A percentile compares a stretch with the other conserved stretches of the same genome.
Conservation (phyloP, 495 filamentous ascomycete species). For the Daldinia bambusicola region DNA sequence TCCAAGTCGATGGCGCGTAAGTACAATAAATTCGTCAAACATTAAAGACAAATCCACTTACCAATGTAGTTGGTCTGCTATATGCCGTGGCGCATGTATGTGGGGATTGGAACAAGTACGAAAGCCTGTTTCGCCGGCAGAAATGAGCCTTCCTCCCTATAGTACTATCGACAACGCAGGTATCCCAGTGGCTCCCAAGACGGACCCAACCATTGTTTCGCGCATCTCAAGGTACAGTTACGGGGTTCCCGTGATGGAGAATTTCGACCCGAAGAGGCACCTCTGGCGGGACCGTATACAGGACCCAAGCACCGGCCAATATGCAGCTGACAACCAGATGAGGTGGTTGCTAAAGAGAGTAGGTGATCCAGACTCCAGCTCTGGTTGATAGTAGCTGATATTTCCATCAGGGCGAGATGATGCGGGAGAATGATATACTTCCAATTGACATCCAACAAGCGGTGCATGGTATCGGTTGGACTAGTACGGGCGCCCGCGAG, state of each 20-base stretch:
- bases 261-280: slow-evolving; percentile 4
- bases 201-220: background rate
- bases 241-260: background rate
- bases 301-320: background rate
- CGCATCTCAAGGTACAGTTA: slow-evolving; percentile 11
- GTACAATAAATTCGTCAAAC: background rate
- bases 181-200: background rate
- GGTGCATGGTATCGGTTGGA: slow-evolving; percentile 4
- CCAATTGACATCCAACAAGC: slow-evolving; percentile 2
- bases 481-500: background rate
- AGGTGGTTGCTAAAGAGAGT: slow-evolving; percentile 5
- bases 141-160: background rate
- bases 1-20: slow-evolving; percentile 7
- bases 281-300: slow-evolving; percentile 2
- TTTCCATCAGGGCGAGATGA: background rate
- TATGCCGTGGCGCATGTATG: slow-evolving; percentile 7
- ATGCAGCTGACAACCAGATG: slow-evolving; percentile 8
- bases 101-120: slow-evolving; percentile 5
- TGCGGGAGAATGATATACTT: slow-evolving; percentile 6
- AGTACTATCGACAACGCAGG: background rate
- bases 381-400: background rate
- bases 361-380: background rate
- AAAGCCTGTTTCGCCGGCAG: background rate
- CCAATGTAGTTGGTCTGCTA: background rate
- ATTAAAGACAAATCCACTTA: background rate